Evolutionary conservation across 2,329 filamentous ascomycete genomes (phyloP).

Genomic region (Curvularia lunata): DNA sequence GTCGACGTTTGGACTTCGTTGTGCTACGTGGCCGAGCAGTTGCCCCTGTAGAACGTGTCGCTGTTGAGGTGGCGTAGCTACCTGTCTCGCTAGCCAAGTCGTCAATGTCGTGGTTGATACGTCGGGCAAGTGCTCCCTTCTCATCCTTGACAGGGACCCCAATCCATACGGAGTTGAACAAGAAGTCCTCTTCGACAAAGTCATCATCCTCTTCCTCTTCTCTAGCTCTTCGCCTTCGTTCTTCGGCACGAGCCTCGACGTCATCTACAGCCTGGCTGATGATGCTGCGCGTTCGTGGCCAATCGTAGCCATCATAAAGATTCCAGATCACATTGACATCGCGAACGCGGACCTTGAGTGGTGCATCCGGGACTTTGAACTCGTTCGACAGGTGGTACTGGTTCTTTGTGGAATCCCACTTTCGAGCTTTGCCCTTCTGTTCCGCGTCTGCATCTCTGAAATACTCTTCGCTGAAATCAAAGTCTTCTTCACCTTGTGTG

Average conservation of each 20-base stretch:
- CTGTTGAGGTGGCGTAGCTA: constrained; percentile 75
- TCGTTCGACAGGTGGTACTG: constrained; percentile 72
- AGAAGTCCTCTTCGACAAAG: constrained; percentile 87
- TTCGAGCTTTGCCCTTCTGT: constrained; percentile 71
- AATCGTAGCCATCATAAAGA: constrained; percentile 96
- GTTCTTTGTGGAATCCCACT: constrained; percentile 81
- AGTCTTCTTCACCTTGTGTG: constrained; percentile 63
- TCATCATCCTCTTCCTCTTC: constrained; percentile 65
- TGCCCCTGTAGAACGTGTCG: constrained; percentile 43
- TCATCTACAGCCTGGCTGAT: constrained; percentile 89
- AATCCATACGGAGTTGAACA: constrained; percentile 99
- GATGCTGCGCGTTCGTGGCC: constrained; percentile 82
- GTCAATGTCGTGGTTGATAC: constrained; percentile 87
- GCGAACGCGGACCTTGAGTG: constrained; percentile 77
- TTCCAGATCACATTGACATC: constrained; percentile 98
- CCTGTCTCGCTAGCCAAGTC: constrained; percentile 88
- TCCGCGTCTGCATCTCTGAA: constrained; percentile 67
- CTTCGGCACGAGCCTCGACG: constrained; percentile 80
- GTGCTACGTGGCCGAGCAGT: constrained; percentile 52
- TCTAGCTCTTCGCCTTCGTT: constrained; percentile 67
- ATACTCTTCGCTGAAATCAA: constrained; percentile 79
- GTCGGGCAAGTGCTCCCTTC: constrained; percentile 77
- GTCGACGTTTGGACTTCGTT: constrained; percentile 56
- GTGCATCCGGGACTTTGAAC: constrained; percentile 67
- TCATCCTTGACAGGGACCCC: constrained; percentile 87